Percentiles rank a stretch among this genome's conserved stretches.
These are phyloP conservation scores for Postia placenta DNA, from an alignment of 768 basidiomycete species.

Conservation along the genomic window DNA sequence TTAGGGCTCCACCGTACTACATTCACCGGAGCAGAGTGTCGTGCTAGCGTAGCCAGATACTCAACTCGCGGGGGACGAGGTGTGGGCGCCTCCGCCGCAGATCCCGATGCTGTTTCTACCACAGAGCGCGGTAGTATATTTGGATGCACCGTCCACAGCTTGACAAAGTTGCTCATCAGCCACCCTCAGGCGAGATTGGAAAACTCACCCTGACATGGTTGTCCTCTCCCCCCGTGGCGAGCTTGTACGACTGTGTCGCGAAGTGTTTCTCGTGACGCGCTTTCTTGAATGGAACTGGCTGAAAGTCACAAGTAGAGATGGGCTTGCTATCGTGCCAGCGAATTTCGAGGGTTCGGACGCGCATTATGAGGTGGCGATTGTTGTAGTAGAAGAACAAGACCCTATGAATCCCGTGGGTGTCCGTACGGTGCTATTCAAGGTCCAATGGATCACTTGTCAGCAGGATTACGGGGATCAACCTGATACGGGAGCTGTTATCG, in stretches of 20 bases:
- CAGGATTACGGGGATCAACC: too few relatives aligned
- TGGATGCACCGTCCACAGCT: conserved; percentile 96
- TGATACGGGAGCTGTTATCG: too few relatives aligned
- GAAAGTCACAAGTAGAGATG: conserved; percentile 96
- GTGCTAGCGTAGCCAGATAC: conserved; percentile 88
- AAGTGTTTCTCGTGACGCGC: conserved; percentile 61
- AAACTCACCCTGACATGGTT: conserved; percentile 89
- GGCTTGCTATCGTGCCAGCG: conserved; percentile 95
- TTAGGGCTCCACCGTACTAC: conserved; percentile 95
- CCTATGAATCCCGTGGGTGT: background rate
- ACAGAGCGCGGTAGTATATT: conserved; percentile 71
- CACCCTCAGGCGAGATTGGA: background rate
- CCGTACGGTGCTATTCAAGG: background rate
- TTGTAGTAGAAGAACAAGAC: background rate
- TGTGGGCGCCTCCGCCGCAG: conserved; percentile 25
- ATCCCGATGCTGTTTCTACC: too few relatives aligned
- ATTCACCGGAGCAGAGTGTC: conserved; percentile 94
- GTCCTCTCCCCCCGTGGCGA: conserved; percentile 95
- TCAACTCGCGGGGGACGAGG: conserved; percentile 82
- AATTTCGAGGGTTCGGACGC: conserved; percentile 87
- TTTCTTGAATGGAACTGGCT: conserved; percentile 76
- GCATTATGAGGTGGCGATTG: too few relatives aligned
- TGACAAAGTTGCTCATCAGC: background rate
- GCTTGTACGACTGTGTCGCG: conserved; percentile 71
- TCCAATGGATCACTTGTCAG: too few relatives aligned